phyloP scores from a whole-genome alignment of 768 basidiomycete species.

The Mycena galericulata region DNA sequence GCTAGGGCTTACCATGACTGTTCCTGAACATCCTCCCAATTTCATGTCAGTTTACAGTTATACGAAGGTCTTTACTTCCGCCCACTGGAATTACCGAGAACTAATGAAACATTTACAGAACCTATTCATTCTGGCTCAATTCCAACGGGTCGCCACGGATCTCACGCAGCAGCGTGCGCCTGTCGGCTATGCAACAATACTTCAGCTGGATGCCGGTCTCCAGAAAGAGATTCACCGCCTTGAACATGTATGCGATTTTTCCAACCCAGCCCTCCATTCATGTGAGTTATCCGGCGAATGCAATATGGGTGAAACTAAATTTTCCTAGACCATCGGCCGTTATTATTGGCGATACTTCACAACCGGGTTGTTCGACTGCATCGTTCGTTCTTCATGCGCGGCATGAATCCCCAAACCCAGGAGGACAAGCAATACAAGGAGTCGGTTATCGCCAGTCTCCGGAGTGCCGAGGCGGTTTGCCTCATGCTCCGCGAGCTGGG shows the following conservation, averaged over 20 bases:
- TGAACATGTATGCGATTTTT: constrained; percentile 7
- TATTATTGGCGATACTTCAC: constrained; percentile 12
- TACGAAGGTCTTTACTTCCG: not conserved
- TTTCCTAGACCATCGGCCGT: constrained; percentile 2
- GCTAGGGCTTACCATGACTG: not conserved
- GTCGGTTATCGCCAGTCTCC: constrained; percentile 6
- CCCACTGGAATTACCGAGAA: not conserved
- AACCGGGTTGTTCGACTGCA: constrained; percentile 18
- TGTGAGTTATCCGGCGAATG: not conserved
- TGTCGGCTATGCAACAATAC: constrained; percentile 15
- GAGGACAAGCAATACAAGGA: constrained; percentile 21
- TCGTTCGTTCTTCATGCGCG: constrained; percentile 20
- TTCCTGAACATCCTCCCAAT: constrained; percentile 11
- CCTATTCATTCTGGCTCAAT: constrained; percentile 13
- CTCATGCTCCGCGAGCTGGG: constrained; percentile 17
- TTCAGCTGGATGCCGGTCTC: constrained; percentile 11
- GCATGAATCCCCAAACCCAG: constrained; percentile 15
- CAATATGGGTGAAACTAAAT: not conserved
- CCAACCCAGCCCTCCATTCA: constrained; percentile 8
- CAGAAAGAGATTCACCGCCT: constrained; percentile 21
- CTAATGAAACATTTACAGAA: not conserved
- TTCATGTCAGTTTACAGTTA: constrained; percentile 19
- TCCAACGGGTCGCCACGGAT: constrained; percentile 21
- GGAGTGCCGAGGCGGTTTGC: constrained; percentile 15
- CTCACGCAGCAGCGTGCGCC: constrained; percentile 14